Evolutionary conservation across 2,329 filamentous ascomycete genomes (phyloP).

Genomic region (Drechmeria coniospora): DNA sequence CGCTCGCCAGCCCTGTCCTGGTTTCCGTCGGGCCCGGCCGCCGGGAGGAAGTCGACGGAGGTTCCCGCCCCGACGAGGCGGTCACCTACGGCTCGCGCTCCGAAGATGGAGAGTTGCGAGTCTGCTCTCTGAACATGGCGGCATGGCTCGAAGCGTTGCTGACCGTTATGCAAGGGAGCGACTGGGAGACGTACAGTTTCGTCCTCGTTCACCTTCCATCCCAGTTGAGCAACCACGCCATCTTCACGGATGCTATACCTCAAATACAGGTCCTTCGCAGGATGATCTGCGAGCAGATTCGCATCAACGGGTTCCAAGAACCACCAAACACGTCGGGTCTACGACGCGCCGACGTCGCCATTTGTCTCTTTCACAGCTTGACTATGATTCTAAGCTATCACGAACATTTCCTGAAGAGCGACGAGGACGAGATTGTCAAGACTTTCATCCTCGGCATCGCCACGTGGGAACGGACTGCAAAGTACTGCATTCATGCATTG

Average conservation of each 20-base stretch:
- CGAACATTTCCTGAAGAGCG: conserved; percentile 63
- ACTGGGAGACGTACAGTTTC: conserved; percentile 92
- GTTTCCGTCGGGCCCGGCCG: conserved; percentile 19
- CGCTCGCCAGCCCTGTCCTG: conserved; percentile 34
- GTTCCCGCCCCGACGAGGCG: no score
- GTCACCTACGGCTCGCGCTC: conserved; percentile 6
- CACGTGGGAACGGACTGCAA: conserved; percentile 72
- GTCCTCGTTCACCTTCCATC: conserved; percentile 72
- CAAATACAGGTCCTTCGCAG: conserved; percentile 64
- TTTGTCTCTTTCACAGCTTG: conserved; percentile 74
- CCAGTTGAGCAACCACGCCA: conserved; percentile 76
- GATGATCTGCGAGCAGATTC: conserved; percentile 70
- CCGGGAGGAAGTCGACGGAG: conserved; percentile 2
- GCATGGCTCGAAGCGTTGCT: conserved; percentile 67
- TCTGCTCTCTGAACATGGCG: conserved; percentile 36
- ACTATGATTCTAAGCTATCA: conserved; percentile 87
- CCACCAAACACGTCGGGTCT: conserved; percentile 66
- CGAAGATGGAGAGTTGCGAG: conserved; percentile 18
- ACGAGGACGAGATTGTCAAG: conserved; percentile 79
- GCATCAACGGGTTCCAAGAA: conserved; percentile 61
- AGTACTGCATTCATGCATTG: conserved; percentile 85
- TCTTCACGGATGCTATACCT: conserved; percentile 60
- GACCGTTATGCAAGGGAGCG: conserved; percentile 55
- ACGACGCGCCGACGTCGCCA: conserved; percentile 74
- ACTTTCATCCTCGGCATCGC: conserved; percentile 76